A percentile compares a stretch with the other conserved stretches of the same genome.
phyloP scores from a whole-genome alignment of 75 land plant genomes.

The Cupressus sempervirens region DNA sequence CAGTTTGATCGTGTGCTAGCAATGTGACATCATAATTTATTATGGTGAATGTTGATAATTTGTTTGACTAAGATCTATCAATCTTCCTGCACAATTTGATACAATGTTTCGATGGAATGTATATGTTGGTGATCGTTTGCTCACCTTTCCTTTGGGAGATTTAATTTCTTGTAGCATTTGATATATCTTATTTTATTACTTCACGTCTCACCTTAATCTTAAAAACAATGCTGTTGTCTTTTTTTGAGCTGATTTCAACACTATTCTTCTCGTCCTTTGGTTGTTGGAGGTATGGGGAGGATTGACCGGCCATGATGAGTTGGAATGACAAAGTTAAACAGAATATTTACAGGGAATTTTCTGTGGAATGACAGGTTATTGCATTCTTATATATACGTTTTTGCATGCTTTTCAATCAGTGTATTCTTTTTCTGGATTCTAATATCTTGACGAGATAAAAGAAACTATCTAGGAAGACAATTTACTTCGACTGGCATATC shows the following conservation, averaged over 20 bases:
- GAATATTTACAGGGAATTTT: background rate
- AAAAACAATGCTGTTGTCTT: background rate
- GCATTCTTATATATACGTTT: background rate
- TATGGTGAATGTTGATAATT: background rate
- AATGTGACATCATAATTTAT: background rate
- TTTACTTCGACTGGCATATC: background rate
- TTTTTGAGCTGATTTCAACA: background rate
- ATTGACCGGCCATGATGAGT: background rate
- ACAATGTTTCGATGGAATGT: background rate
- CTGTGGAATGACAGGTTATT: background rate
- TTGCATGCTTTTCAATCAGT: background rate
- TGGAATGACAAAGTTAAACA: background rate
- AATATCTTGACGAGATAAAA: background rate
- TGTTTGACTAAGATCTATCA: background rate
- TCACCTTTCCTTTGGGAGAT: background rate
- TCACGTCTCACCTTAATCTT: background rate
- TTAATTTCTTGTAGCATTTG: background rate
- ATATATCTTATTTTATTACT: background rate
- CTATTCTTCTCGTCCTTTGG: background rate
- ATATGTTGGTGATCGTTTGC: background rate
- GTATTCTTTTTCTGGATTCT: background rate
- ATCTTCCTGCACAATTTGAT: background rate
- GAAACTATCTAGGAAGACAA: background rate
- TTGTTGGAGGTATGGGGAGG: background rate
- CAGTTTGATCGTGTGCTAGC: background rate